Conservation (phyloP, 352 stramenopile species). For the Pythium sukuiense region DNA sequence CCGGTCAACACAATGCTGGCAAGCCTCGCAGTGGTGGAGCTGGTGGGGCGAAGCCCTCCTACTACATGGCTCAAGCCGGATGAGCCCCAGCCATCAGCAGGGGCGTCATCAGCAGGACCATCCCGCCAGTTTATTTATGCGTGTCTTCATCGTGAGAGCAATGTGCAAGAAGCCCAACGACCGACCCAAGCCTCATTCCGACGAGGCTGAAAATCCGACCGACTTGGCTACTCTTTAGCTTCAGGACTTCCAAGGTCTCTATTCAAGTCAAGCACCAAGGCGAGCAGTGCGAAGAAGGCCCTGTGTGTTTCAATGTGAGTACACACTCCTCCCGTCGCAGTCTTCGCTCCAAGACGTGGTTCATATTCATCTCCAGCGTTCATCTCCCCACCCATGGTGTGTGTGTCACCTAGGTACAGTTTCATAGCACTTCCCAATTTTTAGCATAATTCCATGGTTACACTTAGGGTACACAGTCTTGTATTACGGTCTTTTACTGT, state of each 20-base stretch:
- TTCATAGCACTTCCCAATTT: not conserved
- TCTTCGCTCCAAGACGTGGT: not conserved
- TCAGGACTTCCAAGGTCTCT: not conserved
- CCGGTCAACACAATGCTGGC: conserved; percentile 2
- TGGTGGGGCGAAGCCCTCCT: conserved; percentile 19
- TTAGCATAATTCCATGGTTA: conserved; percentile 1
- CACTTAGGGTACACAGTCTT: not conserved
- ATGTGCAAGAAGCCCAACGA: not conserved
- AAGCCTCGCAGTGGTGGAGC: conserved; percentile 13
- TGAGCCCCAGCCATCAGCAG: not conserved
- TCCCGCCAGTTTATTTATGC: not conserved
- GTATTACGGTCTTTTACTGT: not conserved
- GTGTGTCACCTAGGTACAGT: conserved; percentile 4
- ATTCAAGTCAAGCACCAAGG: not conserved
- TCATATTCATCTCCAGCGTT: conserved; percentile 4
- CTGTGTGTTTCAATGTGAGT: not conserved
- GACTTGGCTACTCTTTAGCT: not conserved
- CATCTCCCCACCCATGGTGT: not conserved
- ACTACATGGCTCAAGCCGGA: conserved; percentile 28
- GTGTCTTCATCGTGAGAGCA: conserved; percentile 6
- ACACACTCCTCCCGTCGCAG: not conserved
- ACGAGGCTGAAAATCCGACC: not conserved
- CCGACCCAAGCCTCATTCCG: not conserved
- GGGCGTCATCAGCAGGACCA: not conserved
- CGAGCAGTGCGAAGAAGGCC: not conserved